Base-by-base conservation (phyloP, 805 yeast genomes). In the Saccharomycopsis schoenii region DNA sequence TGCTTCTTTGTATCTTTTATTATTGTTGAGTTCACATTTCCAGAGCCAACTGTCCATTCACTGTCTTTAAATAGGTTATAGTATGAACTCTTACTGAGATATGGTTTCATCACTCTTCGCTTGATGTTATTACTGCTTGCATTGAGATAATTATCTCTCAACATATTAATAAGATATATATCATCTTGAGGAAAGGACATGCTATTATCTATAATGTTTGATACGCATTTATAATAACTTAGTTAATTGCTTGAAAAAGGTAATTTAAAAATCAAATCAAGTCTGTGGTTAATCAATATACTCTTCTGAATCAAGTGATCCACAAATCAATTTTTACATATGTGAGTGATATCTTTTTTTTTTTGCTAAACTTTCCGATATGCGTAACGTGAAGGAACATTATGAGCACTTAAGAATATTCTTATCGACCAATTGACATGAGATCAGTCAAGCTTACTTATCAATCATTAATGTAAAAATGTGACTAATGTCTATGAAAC, bases 121-220 rank as follows among this genome's bases (percentile, higher is more conserved):
- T 62, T 42, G 41, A 62, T 39, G 34, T 58, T 61, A 47, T 56
- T 62, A n/a, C 56, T 59, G 21, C 55, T 58, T 11, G 52, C 56
- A 17, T 29, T 17, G 24, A 58, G 19, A 42, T 57, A 62, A 19
- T 50, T 58, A 36, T 60, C 65, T 25, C 65, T 59, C 14, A 62
- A 60, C 58, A 52, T 62, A 34, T 62, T 62, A 17, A 62, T 60
- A 14, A 62, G 61, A 43, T 58, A 62, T 19, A 56, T 60, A 19
- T 54, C 59, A 55, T 62, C 65, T 42, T 62, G 65, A 21, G 61
- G 62, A 43, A 62, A 62, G 17, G 65, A 60, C 65, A 62, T 62
- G 9, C 24, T 42, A 15, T 10, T 41, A 6, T 24, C 10, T 9
- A 5, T 37, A 37, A 5, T 5, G 10, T 5, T 37, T 11, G 12